Evolutionary conservation across 164 flowering plant genomes (phyloP).

Genomic region (Annona squamosa): DNA sequence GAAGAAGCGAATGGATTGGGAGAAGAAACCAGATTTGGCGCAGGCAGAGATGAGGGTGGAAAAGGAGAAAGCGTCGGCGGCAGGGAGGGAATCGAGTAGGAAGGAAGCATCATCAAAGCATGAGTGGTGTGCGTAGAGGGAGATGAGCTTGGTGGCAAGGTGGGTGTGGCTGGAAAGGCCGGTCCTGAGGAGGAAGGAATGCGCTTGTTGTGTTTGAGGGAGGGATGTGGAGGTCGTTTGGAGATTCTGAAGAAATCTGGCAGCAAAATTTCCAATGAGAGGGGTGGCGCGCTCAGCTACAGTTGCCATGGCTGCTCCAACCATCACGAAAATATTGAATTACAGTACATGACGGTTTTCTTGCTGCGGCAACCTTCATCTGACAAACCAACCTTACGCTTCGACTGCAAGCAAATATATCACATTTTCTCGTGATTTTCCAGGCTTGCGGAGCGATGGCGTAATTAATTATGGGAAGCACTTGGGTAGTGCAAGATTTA

Average conservation of each 20-base stretch:
- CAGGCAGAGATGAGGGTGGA: slow-evolving; percentile 44
- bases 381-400: no score
- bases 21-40: slow-evolving; percentile 25
- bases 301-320: slow-evolving; percentile 2
- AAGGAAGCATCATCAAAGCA: slow-evolving; percentile 28
- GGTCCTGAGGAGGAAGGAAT: slow-evolving; percentile 43
- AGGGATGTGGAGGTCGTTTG: slow-evolving; percentile 22
- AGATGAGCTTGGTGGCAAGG: slow-evolving; percentile 38
- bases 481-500: no score
- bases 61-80: slow-evolving; percentile 29
- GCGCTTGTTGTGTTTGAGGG: slow-evolving; percentile 36
- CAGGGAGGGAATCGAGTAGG: slow-evolving; percentile 23
- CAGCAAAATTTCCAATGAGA: no score
- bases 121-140: slow-evolving; percentile 35
- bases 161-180: slow-evolving; percentile 25
- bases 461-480: no score
- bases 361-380: no score
- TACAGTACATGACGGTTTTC: not conserved
- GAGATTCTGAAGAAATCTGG: not conserved
- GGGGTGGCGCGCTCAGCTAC: not conserved
- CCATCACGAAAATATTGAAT: not conserved
- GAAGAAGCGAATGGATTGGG: slow-evolving; percentile 23
- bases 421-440: no score
- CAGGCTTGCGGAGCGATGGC: no score
- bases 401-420: no score